Percentiles rank a stretch among this genome's conserved stretches.
Conservation (phyloP, 78 protist genomes). For the Polysphondylium violaceum region DNA sequence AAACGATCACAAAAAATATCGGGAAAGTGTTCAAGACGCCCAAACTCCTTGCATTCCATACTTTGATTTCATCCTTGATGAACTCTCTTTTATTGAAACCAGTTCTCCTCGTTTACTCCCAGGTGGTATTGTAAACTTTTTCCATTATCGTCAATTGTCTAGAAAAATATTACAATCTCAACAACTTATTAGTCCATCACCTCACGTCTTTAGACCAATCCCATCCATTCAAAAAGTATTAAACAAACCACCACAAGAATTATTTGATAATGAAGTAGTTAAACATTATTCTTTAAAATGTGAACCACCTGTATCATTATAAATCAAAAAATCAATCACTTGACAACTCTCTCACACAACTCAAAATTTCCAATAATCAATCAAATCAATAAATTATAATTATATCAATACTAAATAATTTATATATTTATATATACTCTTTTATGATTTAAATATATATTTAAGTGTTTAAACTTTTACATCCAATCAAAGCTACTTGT, state of each 20-base stretch:
- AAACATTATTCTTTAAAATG: constrained; percentile 34
- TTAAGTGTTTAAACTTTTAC: no score
- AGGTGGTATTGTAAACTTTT: constrained; percentile 80
- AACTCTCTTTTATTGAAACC: constrained; percentile 41
- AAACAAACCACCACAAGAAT: constrained; percentile 51
- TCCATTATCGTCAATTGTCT: constrained; percentile 70
- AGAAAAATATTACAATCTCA: constrained; percentile 53
- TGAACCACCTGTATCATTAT: no score
- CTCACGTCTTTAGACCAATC: constrained; percentile 30
- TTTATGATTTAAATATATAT: no score
- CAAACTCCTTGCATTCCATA: constrained; percentile 70
- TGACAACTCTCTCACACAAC: no score
- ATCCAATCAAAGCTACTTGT: no score
- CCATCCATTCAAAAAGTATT: constrained; percentile 65
- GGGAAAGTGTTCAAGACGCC: constrained; percentile 41
- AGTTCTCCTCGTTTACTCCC: constrained; percentile 51
- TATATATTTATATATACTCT: no score
- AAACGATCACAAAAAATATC: constrained; percentile 51
- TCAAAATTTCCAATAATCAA: no score
- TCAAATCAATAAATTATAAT: no score
- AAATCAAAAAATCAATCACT: no score
- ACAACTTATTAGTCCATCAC: constrained; percentile 22
- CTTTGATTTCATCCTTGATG: constrained; percentile 35
- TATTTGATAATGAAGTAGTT: constrained; percentile 60
- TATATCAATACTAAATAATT: no score